Base-by-base conservation (phyloP, 257 asterid genomes). In the Lavandula angustifolia region DNA sequence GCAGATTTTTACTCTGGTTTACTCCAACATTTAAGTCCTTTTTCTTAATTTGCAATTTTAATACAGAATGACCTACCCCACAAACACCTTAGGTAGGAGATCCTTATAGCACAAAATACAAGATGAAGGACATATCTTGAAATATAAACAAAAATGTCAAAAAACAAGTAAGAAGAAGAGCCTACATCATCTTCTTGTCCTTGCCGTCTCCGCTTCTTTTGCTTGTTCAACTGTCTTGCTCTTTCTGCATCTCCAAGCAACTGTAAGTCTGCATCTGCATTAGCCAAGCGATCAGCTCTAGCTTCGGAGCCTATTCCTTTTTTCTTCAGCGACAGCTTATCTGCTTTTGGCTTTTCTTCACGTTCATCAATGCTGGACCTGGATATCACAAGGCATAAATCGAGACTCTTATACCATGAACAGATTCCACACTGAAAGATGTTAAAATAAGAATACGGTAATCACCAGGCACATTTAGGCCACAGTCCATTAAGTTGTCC, bases 151-250 rank as follows among this genome's bases (percentile, higher is more conserved):
- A 31, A 57, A 38, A 12, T 62, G 44, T 16, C 10, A 66, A 3
- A 43, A 59, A 31, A 16, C 27, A 65, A 32, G 9, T 9, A 42
- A 40, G 50, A 54, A 9, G 12, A 35, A 55, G 32, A 58, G 72
- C 84, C 66, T 78, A 86, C 99, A 48, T 90, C 97, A 29, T 94
- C 96, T 77, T 94, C 99, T 9, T 84, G 97, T 54, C 99, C 97
- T 68, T 81, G 92, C 53, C 87, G 94, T 73, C 96, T 85, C 37
- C 99, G 95, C 75, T 73, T 84, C 80, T 90, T 94, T 81, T 85
- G 97, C 85, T 87, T 94, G 66, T 76, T 70, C 72, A 84, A 76
- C 53, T 75, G 95, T 76, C 96, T 84, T 70, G 81, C 92, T 43
- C 96, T 80, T 78, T 94, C 99, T 51, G 91, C 94, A 62, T 79